Evolutionary conservation across 2,329 filamentous ascomycete genomes (phyloP).

Genomic region (Xylariales sp.): DNA sequence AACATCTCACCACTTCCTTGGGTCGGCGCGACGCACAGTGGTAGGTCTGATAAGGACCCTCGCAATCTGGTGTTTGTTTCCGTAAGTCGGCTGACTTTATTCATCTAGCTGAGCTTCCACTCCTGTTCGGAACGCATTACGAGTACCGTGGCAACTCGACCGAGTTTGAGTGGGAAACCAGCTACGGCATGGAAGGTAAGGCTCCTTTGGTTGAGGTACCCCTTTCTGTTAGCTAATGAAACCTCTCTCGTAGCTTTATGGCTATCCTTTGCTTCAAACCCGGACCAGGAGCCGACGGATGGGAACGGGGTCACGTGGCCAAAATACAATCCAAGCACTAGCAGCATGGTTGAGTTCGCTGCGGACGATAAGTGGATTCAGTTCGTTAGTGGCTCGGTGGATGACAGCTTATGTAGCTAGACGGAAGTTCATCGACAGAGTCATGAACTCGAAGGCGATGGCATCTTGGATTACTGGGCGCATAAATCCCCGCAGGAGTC

Average conservation of each 20-base stretch:
- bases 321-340: neutral
- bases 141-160: constrained; percentile 25
- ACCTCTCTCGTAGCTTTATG: neutral
- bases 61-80: neutral
- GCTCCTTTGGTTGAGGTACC: neutral
- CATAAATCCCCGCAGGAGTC: too few species aligned
- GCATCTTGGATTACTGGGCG: too few species aligned
- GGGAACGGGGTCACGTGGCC: constrained; percentile 1
- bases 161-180: constrained; percentile 24
- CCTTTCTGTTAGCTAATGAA: too few species aligned
- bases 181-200: constrained; percentile 22
- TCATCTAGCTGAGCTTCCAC: constrained; percentile 21
- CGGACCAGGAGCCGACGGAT: neutral
- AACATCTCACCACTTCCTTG: constrained; percentile 27
- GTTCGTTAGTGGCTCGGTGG: neutral
- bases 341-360: constrained; percentile 1
- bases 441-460: too few species aligned
- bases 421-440: too few species aligned
- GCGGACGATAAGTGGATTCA: constrained; percentile 3
- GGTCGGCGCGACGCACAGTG: constrained; percentile 26
- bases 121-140: constrained; percentile 26
- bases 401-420: too few species aligned
- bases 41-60: constrained; percentile 11
- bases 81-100: neutral
- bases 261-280: constrained; percentile 2